phyloP scores from a whole-genome alignment of 306 rosid species.

The Vicia faba region DNA sequence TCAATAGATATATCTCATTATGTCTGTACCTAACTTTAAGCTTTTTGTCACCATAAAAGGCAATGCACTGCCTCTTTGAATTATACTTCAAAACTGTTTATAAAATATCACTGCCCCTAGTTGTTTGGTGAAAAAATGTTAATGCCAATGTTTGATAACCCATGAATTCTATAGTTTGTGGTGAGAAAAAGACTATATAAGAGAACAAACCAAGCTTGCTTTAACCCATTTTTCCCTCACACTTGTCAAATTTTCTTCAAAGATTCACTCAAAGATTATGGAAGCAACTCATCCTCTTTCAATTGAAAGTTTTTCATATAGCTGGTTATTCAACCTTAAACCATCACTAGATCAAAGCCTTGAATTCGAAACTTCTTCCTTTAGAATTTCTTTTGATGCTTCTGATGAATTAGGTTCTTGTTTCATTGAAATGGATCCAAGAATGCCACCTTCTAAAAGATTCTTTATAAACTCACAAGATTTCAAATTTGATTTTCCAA shows the following conservation, averaged over 20 bases:
- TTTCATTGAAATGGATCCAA: slow-evolving; percentile 98
- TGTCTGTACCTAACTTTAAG: neutral
- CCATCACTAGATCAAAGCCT: slow-evolving; percentile 72
- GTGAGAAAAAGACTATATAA: neutral
- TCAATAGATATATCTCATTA: neutral
- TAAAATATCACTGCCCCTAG: neutral
- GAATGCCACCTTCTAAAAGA: slow-evolving; percentile 86
- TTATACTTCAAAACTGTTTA: neutral
- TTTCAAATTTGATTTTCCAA: slow-evolving; percentile 84
- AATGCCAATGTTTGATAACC: slow-evolving; percentile 45
- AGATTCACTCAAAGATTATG: neutral
- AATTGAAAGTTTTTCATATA: slow-evolving; percentile 92
- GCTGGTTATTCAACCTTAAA: slow-evolving; percentile 91
- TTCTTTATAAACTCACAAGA: slow-evolving; percentile 75
- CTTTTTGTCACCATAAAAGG: neutral
- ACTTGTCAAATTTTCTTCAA: neutral
- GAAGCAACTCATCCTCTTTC: slow-evolving; percentile 60
- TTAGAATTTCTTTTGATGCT: slow-evolving; percentile 69
- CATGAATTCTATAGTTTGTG: neutral
- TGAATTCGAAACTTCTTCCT: slow-evolving; percentile 58
- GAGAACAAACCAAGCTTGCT: neutral
- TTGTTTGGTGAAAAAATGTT: neutral
- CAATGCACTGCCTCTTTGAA: neutral
- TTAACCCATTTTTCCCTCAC: neutral
- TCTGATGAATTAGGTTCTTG: slow-evolving; percentile 73